Evolutionary conservation across 129 eudicot species (phyloP).

Genomic region (Arctium lappa): DNA sequence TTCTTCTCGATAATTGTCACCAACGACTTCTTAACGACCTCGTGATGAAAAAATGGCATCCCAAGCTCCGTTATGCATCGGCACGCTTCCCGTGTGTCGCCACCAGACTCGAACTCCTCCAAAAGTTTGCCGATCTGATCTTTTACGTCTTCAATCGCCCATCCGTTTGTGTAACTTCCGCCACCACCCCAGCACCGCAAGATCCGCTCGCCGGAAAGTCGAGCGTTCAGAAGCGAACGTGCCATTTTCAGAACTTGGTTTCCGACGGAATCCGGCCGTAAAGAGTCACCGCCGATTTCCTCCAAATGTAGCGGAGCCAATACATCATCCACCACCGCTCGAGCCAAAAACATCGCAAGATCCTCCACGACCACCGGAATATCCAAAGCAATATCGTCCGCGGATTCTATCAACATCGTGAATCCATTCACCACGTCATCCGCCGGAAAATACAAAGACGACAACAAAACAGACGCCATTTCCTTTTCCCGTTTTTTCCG

Average conservation of each 20-base stretch:
- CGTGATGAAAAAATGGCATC: conserved; percentile 95
- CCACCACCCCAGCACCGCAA: conserved; percentile 98
- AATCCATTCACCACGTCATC: conserved; percentile 84
- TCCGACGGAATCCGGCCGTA: conserved; percentile 52
- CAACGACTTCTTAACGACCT: conserved; percentile 83
- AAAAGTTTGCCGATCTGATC: conserved; percentile 70
- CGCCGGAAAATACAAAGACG: conserved; percentile 73
- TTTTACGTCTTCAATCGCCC: conserved; percentile 90
- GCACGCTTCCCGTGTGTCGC: conserved; percentile 73
- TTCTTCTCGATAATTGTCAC: conserved; percentile 72
- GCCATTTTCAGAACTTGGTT: conserved; percentile 69
- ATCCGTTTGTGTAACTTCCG: conserved; percentile 62
- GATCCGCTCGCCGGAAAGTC: conserved; percentile 87
- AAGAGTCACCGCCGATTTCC: conserved; percentile 51
- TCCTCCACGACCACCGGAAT: conserved; percentile 83
- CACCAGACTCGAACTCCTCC: conserved; percentile 90
- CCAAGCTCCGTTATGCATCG: conserved; percentile 80
- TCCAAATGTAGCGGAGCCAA: conserved; percentile 78
- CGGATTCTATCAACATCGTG: conserved; percentile 73
- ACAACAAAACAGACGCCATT: conserved; percentile 84
- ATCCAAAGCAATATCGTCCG: conserved; percentile 84
- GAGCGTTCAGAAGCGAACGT: conserved; percentile 64
- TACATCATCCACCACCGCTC: conserved; percentile 90
- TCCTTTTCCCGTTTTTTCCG: conserved; percentile 90
- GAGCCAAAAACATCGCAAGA: conserved; percentile 78